Evolutionary conservation across 1,139 yeast genomes (phyloP).

Genomic region (Pichia sp.): DNA sequence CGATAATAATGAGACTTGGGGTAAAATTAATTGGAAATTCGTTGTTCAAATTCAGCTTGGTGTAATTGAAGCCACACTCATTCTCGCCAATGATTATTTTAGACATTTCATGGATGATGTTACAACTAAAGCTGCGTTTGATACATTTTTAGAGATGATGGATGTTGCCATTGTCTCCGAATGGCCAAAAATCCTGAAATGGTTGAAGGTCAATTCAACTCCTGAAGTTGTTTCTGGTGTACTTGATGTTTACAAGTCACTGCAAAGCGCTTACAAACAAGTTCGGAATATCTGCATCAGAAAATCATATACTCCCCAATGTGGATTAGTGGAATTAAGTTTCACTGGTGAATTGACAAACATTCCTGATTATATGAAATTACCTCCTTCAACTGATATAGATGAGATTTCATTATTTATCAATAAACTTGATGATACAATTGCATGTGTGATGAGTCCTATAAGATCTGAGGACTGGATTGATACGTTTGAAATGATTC

Average conservation of each 20-base stretch:
- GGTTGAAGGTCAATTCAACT: constrained; percentile 26
- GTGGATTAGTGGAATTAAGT: constrained; percentile 25
- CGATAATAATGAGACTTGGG: constrained; percentile 21
- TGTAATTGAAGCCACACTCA: constrained; percentile 68
- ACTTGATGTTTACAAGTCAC: constrained; percentile 9
- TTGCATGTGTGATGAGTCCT: constrained; percentile 55
- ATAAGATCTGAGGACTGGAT: constrained; percentile 78
- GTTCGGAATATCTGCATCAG: constrained; percentile 74
- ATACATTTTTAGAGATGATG: constrained; percentile 62
- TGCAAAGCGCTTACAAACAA: constrained; percentile 50
- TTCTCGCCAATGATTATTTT: constrained; percentile 70
- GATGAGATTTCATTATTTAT: constrained; percentile 53
- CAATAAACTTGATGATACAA: constrained; percentile 58
- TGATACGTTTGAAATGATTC: constrained; percentile 66
- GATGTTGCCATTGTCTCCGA: constrained; percentile 64
- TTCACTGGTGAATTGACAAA: constrained; percentile 23
- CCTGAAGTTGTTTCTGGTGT: constrained; percentile 12
- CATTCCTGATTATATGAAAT: constrained; percentile 25
- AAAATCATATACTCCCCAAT: constrained; percentile 71
- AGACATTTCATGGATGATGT: constrained; percentile 70
- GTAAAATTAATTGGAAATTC: constrained; percentile 47
- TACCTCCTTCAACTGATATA: constrained; percentile 33
- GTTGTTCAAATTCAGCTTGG: constrained; percentile 75
- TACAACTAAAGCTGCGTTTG: constrained; percentile 54
- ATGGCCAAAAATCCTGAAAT: constrained; percentile 58